phyloP scores from a whole-genome alignment of 345 rosid genomes.

The Erodium maritimum region DNA sequence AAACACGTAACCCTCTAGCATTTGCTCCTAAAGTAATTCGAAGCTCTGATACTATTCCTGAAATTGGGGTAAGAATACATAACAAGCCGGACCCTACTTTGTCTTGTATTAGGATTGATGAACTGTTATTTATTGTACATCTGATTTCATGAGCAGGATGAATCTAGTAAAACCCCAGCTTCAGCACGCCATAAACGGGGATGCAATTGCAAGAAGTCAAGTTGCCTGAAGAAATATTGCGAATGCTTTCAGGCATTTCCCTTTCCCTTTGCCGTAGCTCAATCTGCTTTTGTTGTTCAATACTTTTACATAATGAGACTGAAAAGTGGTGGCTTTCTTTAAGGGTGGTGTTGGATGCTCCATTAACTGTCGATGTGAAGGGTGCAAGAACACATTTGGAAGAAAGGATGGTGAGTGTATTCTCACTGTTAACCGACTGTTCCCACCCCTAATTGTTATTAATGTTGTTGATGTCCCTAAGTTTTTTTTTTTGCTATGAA shows the following conservation, averaged over 20 bases:
- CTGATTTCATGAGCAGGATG: constrained; percentile 42
- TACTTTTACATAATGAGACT: constrained; percentile 1
- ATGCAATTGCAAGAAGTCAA: constrained; percentile 96
- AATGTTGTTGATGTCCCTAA: no score
- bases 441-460: no score
- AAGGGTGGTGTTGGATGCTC: constrained; percentile 98
- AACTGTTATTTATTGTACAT: constrained; percentile 4
- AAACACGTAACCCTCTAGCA: constrained; percentile 94
- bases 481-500: constrained; percentile 18
- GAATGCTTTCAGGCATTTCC: constrained; percentile 93
- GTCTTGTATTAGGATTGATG: constrained; percentile 5
- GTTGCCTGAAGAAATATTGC: constrained; percentile 89
- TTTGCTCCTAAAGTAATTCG: constrained; percentile 96
- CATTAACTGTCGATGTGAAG: constrained; percentile 92
- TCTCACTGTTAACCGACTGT: not conserved
- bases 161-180: constrained; percentile 65
- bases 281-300: constrained; percentile 7
- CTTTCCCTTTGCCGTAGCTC: not conserved
- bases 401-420: constrained; percentile 68
- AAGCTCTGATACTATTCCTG: constrained; percentile 39
- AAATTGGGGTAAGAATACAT: constrained; percentile 45
- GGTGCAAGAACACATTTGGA: constrained; percentile 90
- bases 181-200: constrained; percentile 98
- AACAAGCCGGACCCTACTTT: not conserved
- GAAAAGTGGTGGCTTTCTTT: constrained; percentile 1